A percentile compares a stretch with the other conserved stretches of the same genome.
These are phyloP conservation scores for Arthrobotrys musiformis DNA, from an alignment of 2,329 filamentous ascomycete species.

Conservation along the genomic window DNA sequence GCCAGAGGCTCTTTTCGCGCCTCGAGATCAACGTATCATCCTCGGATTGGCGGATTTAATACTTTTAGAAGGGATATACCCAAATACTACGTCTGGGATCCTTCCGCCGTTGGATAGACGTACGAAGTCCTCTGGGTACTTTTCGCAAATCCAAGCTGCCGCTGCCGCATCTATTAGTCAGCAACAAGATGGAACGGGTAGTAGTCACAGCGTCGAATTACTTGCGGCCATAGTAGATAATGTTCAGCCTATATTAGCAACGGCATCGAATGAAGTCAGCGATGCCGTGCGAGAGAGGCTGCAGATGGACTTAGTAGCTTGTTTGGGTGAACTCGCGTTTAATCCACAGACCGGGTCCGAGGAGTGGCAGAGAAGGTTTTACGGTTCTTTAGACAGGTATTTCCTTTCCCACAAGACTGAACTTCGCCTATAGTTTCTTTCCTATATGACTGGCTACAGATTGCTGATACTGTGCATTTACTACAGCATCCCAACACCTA, in stretches of 20 bases:
- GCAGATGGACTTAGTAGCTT: slow-evolving; percentile 58
- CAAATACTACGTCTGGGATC: slow-evolving; percentile 57
- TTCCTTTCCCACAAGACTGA: background rate
- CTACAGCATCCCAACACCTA: slow-evolving; percentile 55
- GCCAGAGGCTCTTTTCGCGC: slow-evolving; percentile 49
- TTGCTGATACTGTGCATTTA: slow-evolving; percentile 14
- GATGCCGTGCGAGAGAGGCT: slow-evolving; percentile 56
- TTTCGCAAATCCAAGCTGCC: slow-evolving; percentile 39
- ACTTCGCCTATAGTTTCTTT: background rate
- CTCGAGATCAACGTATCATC: slow-evolving; percentile 56
- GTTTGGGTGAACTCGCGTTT: slow-evolving; percentile 58
- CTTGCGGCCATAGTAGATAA: slow-evolving; percentile 28
- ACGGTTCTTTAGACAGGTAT: slow-evolving; percentile 56
- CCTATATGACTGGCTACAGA: background rate
- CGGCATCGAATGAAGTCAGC: slow-evolving; percentile 49
- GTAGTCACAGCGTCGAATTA: slow-evolving; percentile 12
- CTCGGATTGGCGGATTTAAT: slow-evolving; percentile 58
- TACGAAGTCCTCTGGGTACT: slow-evolving; percentile 52
- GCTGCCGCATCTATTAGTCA: slow-evolving; percentile 9
- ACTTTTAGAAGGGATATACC: slow-evolving; percentile 59
- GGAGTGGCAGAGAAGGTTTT: slow-evolving; percentile 56
- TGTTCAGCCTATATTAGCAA: slow-evolving; percentile 36
- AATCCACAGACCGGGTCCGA: slow-evolving; percentile 36
- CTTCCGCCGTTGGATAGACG: slow-evolving; percentile 42
- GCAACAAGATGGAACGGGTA: background rate